Evolutionary conservation across 192 early-diverging fungal genomes (phyloP).

Genomic region (Radiomyces spectabilis): DNA sequence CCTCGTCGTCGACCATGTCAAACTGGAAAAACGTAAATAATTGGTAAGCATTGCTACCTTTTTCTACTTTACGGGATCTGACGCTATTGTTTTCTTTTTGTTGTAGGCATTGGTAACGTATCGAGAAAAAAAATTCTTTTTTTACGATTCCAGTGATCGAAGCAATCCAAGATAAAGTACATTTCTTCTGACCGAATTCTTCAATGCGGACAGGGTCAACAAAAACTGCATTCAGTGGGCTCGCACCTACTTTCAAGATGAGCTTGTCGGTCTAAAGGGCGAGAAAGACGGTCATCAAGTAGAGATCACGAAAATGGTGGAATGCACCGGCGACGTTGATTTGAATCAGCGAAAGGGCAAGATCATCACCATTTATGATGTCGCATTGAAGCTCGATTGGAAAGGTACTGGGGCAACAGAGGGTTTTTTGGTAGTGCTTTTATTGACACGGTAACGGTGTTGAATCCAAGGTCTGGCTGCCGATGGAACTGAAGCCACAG

Average conservation of each 20-base stretch:
- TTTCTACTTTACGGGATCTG: background rate
- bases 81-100: background rate
- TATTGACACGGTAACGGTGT: background rate
- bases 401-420: constrained; percentile 30
- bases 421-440: constrained; percentile 1
- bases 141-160: background rate
- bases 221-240: constrained; percentile 93
- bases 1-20: constrained; percentile 38
- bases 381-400: constrained; percentile 73
- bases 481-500: constrained; percentile 55
- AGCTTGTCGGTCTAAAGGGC: constrained; percentile 48
- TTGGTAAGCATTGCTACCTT: constrained; percentile 23
- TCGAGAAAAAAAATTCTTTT: background rate
- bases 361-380: constrained; percentile 87
- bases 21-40: constrained; percentile 69
- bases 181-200: background rate
- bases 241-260: constrained; percentile 69
- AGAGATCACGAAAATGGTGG: constrained; percentile 48
- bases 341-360: constrained; percentile 94
- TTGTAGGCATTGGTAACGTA: constrained; percentile 33
- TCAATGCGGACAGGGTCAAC: constrained; percentile 60
- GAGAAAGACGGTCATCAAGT: constrained; percentile 49
- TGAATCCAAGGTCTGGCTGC: constrained; percentile 41
- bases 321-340: constrained; percentile 78
- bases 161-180: background rate